phyloP scores from a whole-genome alignment of 2,329 filamentous ascomycete species.

The Alternaria ventricosa region DNA sequence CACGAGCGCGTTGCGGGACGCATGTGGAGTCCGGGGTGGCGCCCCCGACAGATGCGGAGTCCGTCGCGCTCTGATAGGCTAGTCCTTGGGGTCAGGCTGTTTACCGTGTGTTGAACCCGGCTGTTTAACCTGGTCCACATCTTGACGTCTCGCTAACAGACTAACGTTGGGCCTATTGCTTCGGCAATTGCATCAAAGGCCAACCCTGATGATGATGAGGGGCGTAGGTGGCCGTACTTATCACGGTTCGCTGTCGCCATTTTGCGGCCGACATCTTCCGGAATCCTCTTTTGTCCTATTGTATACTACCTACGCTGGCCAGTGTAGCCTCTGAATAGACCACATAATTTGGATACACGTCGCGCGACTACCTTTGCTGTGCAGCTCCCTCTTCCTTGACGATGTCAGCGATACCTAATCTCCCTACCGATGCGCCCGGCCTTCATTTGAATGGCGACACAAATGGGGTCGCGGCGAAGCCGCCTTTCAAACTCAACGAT shows the following conservation, averaged over 20 bases:
- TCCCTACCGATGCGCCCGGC: slow-evolving; percentile 29
- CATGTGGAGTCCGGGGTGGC: slow-evolving; percentile 26
- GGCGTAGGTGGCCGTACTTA: slow-evolving; percentile 3
- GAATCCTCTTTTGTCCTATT: slow-evolving; percentile 8
- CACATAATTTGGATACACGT: slow-evolving; percentile 10
- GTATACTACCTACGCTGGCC: slow-evolving; percentile 17
- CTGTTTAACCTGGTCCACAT: slow-evolving; percentile 1
- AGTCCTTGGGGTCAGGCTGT: neutral
- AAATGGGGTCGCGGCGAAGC: slow-evolving; percentile 12
- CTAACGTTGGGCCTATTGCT: neutral
- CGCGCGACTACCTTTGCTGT: neutral
- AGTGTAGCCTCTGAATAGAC: slow-evolving; percentile 11
- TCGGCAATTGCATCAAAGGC: slow-evolving; percentile 23
- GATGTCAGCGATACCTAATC: slow-evolving; percentile 42
- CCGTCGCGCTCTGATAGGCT: slow-evolving; percentile 20
- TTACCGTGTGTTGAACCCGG: slow-evolving; percentile 11
- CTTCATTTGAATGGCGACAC: slow-evolving; percentile 6
- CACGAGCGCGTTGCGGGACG: slow-evolving; percentile 24
- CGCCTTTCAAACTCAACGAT: slow-evolving; percentile 45
- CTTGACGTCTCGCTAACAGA: neutral
- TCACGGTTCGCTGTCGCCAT: slow-evolving; percentile 1
- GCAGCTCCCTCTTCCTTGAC: neutral
- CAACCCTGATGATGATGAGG: neutral
- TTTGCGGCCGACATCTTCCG: neutral
- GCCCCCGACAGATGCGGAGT: slow-evolving; percentile 24